Conservation (phyloP, 2,329 filamentous ascomycete species). For the Pseudogymnoascus sp. region DNA sequence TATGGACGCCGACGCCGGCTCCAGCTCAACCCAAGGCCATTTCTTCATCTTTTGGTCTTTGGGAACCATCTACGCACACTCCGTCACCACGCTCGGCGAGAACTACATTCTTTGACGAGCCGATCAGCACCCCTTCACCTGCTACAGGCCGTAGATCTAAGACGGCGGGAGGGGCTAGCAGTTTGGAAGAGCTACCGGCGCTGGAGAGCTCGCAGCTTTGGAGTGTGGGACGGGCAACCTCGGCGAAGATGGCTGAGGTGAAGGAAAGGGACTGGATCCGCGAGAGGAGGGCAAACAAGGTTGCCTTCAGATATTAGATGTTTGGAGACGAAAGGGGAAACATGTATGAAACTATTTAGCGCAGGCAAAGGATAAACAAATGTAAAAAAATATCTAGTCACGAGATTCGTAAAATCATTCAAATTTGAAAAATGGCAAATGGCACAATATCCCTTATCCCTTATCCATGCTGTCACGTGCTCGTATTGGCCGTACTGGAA, state of each 20-base stretch:
- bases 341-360: not conserved
- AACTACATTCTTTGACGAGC: not conserved
- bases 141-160: not conserved
- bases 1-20: not conserved
- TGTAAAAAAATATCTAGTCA: not conserved
- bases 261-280: not conserved
- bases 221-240: not conserved
- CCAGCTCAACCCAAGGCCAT: not conserved
- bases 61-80: not conserved
- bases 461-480: not conserved
- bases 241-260: not conserved
- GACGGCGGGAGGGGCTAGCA: not conserved
- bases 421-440: not conserved
- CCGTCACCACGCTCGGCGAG: not conserved
- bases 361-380: not conserved
- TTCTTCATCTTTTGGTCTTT: not conserved
- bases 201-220: not conserved
- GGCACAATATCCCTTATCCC: not conserved
- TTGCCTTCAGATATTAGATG: conserved; percentile 1
- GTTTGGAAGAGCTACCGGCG: not conserved
- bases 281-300: not conserved
- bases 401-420: not conserved
- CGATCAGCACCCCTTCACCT: not conserved
- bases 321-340: not conserved
- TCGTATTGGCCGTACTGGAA: not conserved